Evolutionary conservation across 352 stramenopile species (phyloP), one percentile per base, ranked within the genome.

Genomic region (Lagenidium sp.): DNA sequence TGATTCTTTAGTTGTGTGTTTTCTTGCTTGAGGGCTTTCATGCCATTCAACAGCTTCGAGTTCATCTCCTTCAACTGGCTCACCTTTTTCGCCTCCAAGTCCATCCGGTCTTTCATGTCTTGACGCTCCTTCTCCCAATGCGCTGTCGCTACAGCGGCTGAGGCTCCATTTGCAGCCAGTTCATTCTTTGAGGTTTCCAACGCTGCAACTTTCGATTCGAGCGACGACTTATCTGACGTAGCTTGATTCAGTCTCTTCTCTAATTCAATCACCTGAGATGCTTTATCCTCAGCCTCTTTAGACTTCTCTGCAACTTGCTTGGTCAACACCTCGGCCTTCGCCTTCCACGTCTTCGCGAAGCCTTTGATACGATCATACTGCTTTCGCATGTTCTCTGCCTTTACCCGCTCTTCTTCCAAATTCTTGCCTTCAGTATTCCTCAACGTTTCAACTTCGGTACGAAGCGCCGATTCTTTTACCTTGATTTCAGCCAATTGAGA

Each of bases 271-370:
- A 82, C 44, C 22, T 53, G 44, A 18, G 52, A 53, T 4, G 41
- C 52, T 13, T 78, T 75, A 36, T 82, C 68, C 4, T 85, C 68
- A 1, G 47, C 40, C 41, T 79, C 71, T 49, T 84, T 83, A 32
- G 65, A 74, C 53, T 85, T 87, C 24, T 90, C 77, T 2, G 54
- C 62, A 22, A 85, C 44, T 41, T 81, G 64, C 52, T 82, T 85
- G 5, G 50, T 81, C 30, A 85, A 47, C 22, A 44, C 45, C 51
- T 90, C 74, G 0, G 73, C 69, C 60, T 88, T 85, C 19, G 63
- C 68, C 61, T 91, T 87, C 78, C 78, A 91, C 26, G 68, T 82
- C 60, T 91, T 91, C 2, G 76, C 75, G 41, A 88, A 91, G 1
- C 63, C 65, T 55, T 87, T 85, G 49, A 91, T 87, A 5, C 68